phyloP scores from a whole-genome alignment of 1,284 basidiomycete species.

The Apiotrichum sp. region DNA sequence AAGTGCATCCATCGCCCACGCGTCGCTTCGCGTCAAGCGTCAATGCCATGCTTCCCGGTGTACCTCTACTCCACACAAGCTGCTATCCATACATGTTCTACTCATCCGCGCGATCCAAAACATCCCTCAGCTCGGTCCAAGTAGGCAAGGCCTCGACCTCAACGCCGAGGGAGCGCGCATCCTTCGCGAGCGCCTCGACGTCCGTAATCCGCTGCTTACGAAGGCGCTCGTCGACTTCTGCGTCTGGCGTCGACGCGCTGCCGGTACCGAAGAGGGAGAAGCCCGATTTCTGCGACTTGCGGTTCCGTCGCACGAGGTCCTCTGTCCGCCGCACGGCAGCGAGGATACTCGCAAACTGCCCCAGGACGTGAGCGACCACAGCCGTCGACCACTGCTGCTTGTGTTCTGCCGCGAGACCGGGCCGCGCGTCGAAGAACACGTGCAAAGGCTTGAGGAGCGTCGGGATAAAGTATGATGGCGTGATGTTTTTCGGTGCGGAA shows the following conservation, averaged over 20 bases:
- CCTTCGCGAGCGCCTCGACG: conserved; percentile 70
- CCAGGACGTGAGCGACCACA: conserved; percentile 68
- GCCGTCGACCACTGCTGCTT: conserved; percentile 56
- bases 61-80: not conserved
- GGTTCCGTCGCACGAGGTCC: conserved; percentile 73
- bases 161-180: conserved; percentile 63
- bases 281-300: conserved; percentile 59
- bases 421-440: conserved; percentile 61
- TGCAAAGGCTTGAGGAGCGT: conserved; percentile 76
- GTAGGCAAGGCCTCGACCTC: conserved; percentile 52
- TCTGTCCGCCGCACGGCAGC: conserved; percentile 82
- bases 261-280: conserved; percentile 59
- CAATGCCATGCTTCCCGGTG: too few relatives aligned
- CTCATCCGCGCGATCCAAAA: conserved; percentile 33
- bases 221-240: conserved; percentile 56
- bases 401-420: conserved; percentile 55
- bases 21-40: too few relatives aligned
- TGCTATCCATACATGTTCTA: conserved; percentile 1
- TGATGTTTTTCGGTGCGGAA: conserved; percentile 45
- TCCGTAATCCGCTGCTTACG: conserved; percentile 79
- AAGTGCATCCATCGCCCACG: too few relatives aligned
- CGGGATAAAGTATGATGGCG: conserved; percentile 74
- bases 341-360: conserved; percentile 56
- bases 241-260: conserved; percentile 12
- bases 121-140: conserved; percentile 41